Evolutionary conservation across 306 rosid species (phyloP).

Genomic region (Inga oerstediana): DNA sequence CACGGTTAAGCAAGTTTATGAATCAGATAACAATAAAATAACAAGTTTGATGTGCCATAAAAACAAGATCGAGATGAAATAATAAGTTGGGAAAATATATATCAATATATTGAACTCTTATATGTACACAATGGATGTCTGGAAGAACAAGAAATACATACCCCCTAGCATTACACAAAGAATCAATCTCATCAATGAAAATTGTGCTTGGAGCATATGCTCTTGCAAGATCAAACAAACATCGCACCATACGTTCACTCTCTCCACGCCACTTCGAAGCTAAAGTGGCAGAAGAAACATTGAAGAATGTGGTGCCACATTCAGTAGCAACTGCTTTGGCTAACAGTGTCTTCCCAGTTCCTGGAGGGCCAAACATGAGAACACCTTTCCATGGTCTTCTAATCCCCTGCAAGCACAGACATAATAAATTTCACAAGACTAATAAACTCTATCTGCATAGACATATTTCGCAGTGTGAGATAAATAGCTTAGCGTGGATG

Average conservation of each 20-base stretch:
- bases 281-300: constrained; percentile 93
- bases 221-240: constrained; percentile 98
- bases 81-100: neutral
- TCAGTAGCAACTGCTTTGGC: constrained; percentile 99
- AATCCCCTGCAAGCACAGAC: constrained; percentile 72
- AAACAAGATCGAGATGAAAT: neutral
- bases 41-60: neutral
- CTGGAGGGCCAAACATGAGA: constrained; percentile 99
- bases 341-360: constrained; percentile 97
- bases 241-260: constrained; percentile 99
- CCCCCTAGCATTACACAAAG: constrained; percentile 97
- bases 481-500: neutral
- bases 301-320: constrained; percentile 98
- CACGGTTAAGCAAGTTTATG: neutral
- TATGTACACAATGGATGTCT: neutral
- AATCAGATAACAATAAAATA: neutral
- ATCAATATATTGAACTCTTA: neutral
- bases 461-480: neutral
- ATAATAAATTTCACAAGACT: constrained; percentile 25
- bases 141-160: constrained; percentile 22
- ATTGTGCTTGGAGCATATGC: constrained; percentile 98
- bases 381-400: constrained; percentile 99
- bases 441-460: neutral
- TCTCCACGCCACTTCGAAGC: constrained; percentile 99
- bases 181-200: constrained; percentile 97